Evolutionary conservation across 2,329 filamentous ascomycete genomes (phyloP).

Genomic region (Rhynchosporium agropyri): DNA sequence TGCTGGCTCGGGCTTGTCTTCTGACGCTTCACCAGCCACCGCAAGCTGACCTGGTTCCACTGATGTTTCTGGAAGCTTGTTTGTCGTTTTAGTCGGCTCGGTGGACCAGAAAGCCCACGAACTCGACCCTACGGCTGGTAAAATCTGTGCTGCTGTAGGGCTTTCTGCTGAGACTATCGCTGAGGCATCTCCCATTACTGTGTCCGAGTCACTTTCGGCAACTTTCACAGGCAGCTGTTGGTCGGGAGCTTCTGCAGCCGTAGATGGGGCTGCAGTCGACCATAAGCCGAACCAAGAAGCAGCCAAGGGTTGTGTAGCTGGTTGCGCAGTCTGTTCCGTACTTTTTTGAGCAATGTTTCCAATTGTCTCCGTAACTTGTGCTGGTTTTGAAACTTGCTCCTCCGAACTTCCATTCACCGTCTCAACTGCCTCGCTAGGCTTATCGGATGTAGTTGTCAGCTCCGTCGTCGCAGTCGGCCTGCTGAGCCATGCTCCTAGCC

Average conservation of each 20-base stretch:
- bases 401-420: conserved; percentile 18
- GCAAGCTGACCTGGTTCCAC: conserved; percentile 51
- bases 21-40: conserved; percentile 58
- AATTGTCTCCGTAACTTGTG: not conserved
- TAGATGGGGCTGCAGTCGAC: conserved; percentile 32
- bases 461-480: conserved; percentile 37
- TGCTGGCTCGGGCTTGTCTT: conserved; percentile 49
- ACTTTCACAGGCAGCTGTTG: conserved; percentile 34
- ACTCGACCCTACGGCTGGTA: conserved; percentile 58
- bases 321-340: conserved; percentile 1
- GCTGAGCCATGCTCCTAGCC: conserved; percentile 59
- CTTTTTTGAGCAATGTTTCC: conserved; percentile 1
- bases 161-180: not conserved
- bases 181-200: conserved; percentile 33
- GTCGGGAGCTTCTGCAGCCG: conserved; percentile 33
- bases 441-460: conserved; percentile 13
- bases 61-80: conserved; percentile 16
- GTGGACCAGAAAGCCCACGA: conserved; percentile 78
- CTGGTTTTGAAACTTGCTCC: conserved; percentile 4
- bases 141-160: conserved; percentile 5
- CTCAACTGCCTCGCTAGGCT: conserved; percentile 14
- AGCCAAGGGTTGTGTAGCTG: conserved; percentile 16
- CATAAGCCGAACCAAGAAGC: conserved; percentile 42
- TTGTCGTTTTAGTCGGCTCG: conserved; percentile 39
- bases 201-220: conserved; percentile 26